These are phyloP conservation scores for Prasinococcaceae sp. DNA, from an alignment of 139 green algal species.

Conservation along the genomic window DNA sequence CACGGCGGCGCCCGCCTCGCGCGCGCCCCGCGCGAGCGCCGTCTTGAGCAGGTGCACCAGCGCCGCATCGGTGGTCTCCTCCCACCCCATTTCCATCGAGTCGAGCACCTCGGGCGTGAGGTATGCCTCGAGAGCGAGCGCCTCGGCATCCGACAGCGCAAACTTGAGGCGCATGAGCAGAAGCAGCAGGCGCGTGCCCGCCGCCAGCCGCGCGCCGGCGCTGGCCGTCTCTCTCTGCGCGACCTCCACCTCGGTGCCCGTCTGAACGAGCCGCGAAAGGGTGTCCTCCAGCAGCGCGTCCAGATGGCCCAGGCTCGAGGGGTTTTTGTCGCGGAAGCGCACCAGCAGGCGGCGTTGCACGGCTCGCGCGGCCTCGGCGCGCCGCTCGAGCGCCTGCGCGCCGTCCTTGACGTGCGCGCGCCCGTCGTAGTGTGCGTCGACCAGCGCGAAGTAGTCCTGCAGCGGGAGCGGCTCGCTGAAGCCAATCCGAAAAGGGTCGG, in stretches of 20 bases:
- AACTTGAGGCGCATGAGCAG: slow-evolving; percentile 34
- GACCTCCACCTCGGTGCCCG: slow-evolving; percentile 21
- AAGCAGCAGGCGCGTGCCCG: slow-evolving; percentile 34
- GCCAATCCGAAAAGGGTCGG: slow-evolving; percentile 24
- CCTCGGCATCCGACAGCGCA: too few species aligned
- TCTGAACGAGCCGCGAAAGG: not conserved
- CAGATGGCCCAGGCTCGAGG: slow-evolving; percentile 38
- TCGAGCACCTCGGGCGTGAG: not conserved
- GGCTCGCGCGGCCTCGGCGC: slow-evolving; percentile 30
- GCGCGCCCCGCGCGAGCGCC: slow-evolving; percentile 25
- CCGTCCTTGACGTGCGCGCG: slow-evolving; percentile 7
- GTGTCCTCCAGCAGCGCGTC: slow-evolving; percentile 46
- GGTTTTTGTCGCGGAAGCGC: slow-evolving; percentile 49
- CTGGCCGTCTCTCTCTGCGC: slow-evolving; percentile 14
- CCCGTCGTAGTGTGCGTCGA: slow-evolving; percentile 35
- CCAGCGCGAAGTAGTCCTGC: slow-evolving; percentile 27
- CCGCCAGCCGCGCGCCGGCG: slow-evolving; percentile 16
- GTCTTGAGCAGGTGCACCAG: slow-evolving; percentile 39
- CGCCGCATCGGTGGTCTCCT: slow-evolving; percentile 33
- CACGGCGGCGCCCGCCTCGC: slow-evolving; percentile 30
- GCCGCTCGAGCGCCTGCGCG: slow-evolving; percentile 23
- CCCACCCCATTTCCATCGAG: slow-evolving; percentile 19
- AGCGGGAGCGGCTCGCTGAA: slow-evolving; percentile 42
- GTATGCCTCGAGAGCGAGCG: too few species aligned
- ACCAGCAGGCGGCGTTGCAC: slow-evolving; percentile 56